A percentile compares a stretch with the other conserved stretches of the same genome.
Evolutionary conservation across 495 filamentous ascomycete species (phyloP).

Genomic region (Aspergillus campestris): DNA sequence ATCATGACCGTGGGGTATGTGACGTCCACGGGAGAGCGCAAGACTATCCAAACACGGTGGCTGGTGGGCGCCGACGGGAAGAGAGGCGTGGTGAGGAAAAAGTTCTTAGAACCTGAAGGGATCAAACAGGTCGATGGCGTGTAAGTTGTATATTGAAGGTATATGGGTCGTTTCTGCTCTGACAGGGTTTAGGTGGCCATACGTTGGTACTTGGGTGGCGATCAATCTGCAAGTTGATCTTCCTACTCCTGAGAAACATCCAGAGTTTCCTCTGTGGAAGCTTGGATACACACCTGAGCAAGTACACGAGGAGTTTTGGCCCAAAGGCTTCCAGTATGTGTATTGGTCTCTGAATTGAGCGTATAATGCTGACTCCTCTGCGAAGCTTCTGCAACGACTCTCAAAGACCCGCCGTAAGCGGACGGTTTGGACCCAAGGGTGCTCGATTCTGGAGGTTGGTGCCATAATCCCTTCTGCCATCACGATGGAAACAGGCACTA

Average conservation of each 20-base stretch:
- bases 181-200: constrained; percentile 4
- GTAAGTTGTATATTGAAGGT: background rate
- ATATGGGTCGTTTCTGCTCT: background rate
- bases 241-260: constrained; percentile 34
- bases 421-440: background rate
- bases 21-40: constrained; percentile 8
- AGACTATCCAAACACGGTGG: constrained; percentile 17
- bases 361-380: background rate
- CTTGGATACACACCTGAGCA: constrained; percentile 29
- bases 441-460: background rate
- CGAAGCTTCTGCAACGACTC: background rate
- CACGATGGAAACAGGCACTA: background rate
- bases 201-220: constrained; percentile 37
- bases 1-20: constrained; percentile 19
- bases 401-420: background rate
- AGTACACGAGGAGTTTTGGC: constrained; percentile 39
- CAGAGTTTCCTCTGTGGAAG: constrained; percentile 35
- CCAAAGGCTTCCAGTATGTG: constrained; percentile 22
- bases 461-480: background rate
- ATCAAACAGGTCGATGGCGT: constrained; percentile 8
- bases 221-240: constrained; percentile 30
- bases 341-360: background rate
- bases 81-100: constrained; percentile 33
- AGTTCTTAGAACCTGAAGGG: constrained; percentile 33
- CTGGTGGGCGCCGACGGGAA: constrained; percentile 41